Percentiles rank a stretch among this genome's conserved stretches.
Evolutionary conservation across 495 filamentous ascomycete species (phyloP).

Genomic region (Xylaria flabelliformis): DNA sequence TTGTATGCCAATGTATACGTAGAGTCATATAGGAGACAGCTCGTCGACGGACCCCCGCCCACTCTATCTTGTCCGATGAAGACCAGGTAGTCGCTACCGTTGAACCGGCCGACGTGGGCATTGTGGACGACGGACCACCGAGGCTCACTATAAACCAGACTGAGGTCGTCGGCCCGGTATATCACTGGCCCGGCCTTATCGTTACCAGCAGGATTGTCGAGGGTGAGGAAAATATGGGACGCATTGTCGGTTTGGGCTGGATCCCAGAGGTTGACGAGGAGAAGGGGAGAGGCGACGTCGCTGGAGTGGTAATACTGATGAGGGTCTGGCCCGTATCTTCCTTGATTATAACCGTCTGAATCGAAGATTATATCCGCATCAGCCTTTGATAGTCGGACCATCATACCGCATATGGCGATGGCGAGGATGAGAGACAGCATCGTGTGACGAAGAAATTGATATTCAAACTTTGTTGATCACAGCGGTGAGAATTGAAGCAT

Average conservation of each 20-base stretch:
- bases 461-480: neutral
- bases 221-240: constrained; percentile 26
- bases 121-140: constrained; percentile 19
- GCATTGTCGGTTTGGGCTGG: constrained; percentile 17
- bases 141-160: constrained; percentile 28
- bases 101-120: constrained; percentile 10
- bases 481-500: neutral
- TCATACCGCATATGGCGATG: neutral
- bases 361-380: constrained; percentile 22
- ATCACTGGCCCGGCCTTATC: constrained; percentile 25
- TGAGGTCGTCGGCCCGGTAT: constrained; percentile 30
- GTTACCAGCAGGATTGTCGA: neutral
- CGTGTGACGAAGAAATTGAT: neutral
- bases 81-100: constrained; percentile 19
- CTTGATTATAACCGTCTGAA: constrained; percentile 17
- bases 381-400: neutral
- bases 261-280: constrained; percentile 31
- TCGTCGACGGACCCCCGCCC: neutral
- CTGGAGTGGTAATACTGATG: constrained; percentile 27
- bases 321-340: constrained; percentile 27
- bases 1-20: constrained; percentile 30
- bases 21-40: constrained; percentile 32
- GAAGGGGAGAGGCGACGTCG: constrained; percentile 23
- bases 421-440: constrained; percentile 8
- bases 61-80: constrained; percentile 15